Conservation (phyloP, 768 basidiomycete species). For the Kwoniella sp. region DNA sequence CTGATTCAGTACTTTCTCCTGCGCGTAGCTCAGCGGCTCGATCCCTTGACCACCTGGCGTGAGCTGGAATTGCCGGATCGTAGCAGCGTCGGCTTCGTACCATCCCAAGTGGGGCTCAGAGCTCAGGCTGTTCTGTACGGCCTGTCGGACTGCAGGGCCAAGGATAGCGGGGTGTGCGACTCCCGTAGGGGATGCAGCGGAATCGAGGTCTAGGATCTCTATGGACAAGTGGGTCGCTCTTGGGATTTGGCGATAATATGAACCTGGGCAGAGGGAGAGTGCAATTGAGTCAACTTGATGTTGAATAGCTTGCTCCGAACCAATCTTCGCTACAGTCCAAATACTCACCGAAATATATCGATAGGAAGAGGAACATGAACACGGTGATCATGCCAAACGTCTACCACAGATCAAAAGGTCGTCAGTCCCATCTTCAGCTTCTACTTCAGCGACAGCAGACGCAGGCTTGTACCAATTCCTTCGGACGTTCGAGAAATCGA, state of each 20-base stretch:
- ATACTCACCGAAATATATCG: constrained; percentile 51
- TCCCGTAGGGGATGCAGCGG: constrained; percentile 36
- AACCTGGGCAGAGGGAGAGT: constrained; percentile 19
- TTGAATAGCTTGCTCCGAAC: not conserved
- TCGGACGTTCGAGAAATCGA: too few relatives aligned
- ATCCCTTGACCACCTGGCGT: constrained; percentile 38
- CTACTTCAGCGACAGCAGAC: not conserved
- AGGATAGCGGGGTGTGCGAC: constrained; percentile 49
- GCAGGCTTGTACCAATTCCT: not conserved
- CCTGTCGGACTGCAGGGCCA: constrained; percentile 44
- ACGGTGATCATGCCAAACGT: constrained; percentile 36
- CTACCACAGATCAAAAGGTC: constrained; percentile 12
- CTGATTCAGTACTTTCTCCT: constrained; percentile 41
- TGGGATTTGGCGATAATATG: constrained; percentile 51
- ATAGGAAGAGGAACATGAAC: constrained; percentile 40
- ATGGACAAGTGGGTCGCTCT: constrained; percentile 49
- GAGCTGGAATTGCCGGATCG: constrained; percentile 34
- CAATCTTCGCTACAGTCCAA: too few relatives aligned
- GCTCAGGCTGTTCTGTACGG: constrained; percentile 12
- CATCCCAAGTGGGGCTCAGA: constrained; percentile 42
- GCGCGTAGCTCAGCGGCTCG: constrained; percentile 42
- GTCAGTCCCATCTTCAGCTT: too few relatives aligned
- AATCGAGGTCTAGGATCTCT: constrained; percentile 54
- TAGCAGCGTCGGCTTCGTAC: constrained; percentile 30
- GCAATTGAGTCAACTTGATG: not conserved